Percentiles rank a stretch among this genome's conserved stretches.
Evolutionary conservation across 495 filamentous ascomycete genomes (phyloP).

Genomic region (Aspergillus baeticus): DNA sequence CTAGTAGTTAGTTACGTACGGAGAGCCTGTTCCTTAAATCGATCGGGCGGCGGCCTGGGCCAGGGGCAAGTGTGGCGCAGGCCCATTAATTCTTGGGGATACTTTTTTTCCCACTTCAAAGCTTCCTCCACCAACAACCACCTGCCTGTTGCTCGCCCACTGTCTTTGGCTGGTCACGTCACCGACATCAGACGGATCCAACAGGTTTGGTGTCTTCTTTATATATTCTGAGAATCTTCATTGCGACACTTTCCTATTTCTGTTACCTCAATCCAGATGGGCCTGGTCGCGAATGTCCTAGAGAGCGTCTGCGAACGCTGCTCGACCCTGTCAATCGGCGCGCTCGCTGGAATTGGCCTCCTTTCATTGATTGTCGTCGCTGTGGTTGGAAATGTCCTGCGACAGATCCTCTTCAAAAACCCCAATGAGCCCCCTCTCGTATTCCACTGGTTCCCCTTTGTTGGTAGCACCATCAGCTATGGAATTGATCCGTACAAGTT

Average conservation of each 20-base stretch:
- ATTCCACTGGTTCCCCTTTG: constrained; percentile 62
- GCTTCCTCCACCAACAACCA: no score
- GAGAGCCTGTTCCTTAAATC: no score
- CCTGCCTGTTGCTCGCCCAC: no score
- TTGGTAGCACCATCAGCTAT: constrained; percentile 63
- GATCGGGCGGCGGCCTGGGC: no score
- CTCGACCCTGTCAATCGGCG: constrained; percentile 36
- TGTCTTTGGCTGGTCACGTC: no score
- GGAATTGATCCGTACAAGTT: constrained; percentile 65
- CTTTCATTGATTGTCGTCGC: constrained; percentile 35
- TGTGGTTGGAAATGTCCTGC: constrained; percentile 60
- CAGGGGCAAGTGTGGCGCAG: no score
- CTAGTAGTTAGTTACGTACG: no score
- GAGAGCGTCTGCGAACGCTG: constrained; percentile 39
- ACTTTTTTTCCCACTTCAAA: no score
- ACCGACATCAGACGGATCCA: no score
- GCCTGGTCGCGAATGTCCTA: constrained; percentile 37
- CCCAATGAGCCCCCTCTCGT: constrained; percentile 61
- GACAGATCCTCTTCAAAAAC: constrained; percentile 70
- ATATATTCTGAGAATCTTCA: no score
- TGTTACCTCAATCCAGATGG: constrained; percentile 26
- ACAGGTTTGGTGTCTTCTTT: no score
- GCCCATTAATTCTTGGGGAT: no score
- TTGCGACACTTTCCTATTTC: not conserved
- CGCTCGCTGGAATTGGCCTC: constrained; percentile 25